These are phyloP conservation scores for Chlorophyllum brunneum DNA, from an alignment of 768 basidiomycete genomes.

Conservation along the genomic window DNA sequence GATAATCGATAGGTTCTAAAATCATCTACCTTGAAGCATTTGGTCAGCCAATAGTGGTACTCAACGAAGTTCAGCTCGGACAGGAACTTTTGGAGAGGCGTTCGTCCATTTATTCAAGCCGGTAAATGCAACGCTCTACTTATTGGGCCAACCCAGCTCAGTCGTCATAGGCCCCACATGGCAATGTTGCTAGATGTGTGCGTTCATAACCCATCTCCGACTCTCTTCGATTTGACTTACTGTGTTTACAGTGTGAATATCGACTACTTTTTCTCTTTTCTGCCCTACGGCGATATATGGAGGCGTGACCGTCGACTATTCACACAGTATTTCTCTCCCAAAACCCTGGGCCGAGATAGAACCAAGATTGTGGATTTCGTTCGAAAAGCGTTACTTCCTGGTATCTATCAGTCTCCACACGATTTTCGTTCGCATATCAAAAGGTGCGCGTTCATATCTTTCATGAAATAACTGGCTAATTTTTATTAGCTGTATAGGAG, in stretches of 20 bases:
- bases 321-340: conserved; percentile 31
- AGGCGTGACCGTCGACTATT: conserved; percentile 36
- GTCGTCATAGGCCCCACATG: background rate
- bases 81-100: conserved; percentile 14
- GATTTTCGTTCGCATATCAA: conserved; percentile 2
- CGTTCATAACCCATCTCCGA: background rate
- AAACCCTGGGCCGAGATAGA: conserved; percentile 4
- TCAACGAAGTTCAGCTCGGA: conserved; percentile 13
- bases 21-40: conserved; percentile 13
- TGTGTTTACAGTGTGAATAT: background rate
- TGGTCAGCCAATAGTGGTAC: conserved; percentile 13
- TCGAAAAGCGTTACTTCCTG: background rate
- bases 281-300: conserved; percentile 27
- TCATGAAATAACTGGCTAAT: background rate
- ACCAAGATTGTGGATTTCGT: conserved; percentile 3
- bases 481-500: conserved; percentile 5
- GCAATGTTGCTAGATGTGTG: background rate
- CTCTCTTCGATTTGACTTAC: background rate
- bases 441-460: background rate
- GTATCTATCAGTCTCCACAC: background rate
- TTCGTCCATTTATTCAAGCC: conserved; percentile 11
- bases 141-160: background rate
- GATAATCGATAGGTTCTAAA: background rate
- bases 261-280: background rate
- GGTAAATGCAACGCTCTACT: background rate